Conservation (phyloP, 805 yeast genomes). For the Pichia deserticola region DNA sequence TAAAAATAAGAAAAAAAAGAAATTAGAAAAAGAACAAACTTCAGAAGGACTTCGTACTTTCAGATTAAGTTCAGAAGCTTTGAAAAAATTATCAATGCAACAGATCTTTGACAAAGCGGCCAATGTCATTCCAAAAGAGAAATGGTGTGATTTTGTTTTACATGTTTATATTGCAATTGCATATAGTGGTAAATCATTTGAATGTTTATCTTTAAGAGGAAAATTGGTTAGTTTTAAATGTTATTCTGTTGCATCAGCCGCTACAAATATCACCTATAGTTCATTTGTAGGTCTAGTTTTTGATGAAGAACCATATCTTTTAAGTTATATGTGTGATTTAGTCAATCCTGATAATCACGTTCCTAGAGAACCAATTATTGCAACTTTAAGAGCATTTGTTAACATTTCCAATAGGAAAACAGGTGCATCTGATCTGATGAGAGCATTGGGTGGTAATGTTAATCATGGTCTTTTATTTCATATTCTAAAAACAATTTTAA, state of each 20-base stretch:
- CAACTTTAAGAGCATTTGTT: constrained; percentile 62
- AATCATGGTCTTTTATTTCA: constrained; percentile 79
- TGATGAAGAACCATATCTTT: constrained; percentile 63
- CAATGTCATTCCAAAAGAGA: constrained; percentile 51
- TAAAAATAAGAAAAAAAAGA: constrained; percentile 11
- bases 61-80: constrained; percentile 45
- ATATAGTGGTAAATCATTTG: constrained; percentile 47
- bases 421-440: constrained; percentile 70
- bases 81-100: constrained; percentile 46
- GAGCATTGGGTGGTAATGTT: constrained; percentile 78
- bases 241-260: constrained; percentile 56
- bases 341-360: constrained; percentile 57
- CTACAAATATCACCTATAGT: constrained; percentile 49
- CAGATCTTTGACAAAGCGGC: constrained; percentile 59
- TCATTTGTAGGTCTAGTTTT: constrained; percentile 58
- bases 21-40: constrained; percentile 11
- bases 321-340: constrained; percentile 63
- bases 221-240: constrained; percentile 58
- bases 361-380: constrained; percentile 45
- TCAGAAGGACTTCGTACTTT: constrained; percentile 47
- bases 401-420: constrained; percentile 57
- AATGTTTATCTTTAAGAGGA: constrained; percentile 47
- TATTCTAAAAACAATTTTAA: constrained; percentile 55
- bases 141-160: constrained; percentile 55
- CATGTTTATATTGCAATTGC: constrained; percentile 65